Base-by-base conservation (phyloP, 768 basidiomycete species). In the Astraeus odoratus region DNA sequence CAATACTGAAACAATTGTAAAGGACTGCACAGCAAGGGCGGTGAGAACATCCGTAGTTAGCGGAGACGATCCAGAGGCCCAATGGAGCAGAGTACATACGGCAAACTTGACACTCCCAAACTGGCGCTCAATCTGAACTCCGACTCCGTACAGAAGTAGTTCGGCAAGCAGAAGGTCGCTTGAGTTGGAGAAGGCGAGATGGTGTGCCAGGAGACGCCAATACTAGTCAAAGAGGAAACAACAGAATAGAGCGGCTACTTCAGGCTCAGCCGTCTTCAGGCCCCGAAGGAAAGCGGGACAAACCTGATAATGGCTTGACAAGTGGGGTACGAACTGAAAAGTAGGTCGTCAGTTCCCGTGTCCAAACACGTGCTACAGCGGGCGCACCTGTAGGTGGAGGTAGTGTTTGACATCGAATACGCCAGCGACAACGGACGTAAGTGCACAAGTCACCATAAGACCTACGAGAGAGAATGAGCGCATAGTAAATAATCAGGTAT, bases 101-200 rank as follows among this genome's bases (percentile, higher is more conserved):
- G 88, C 89, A 65, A 77, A 96, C 63, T 96, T 96, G 46, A 85
- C 64, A 44, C 82, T 82, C 9, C 94, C 93, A 57, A 91, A 96
- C 33, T 80, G 78, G 43, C 94, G 77, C 57, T 97, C 94, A 24
- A 95, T 72, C 20, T 74, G 75, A 1, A 88, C 61, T 2, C 76
- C 79, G 16, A 80, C 71, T 56, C 80, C 80, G 65, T 83, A 93
- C 1, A 95, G 64, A 4, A 92, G 48, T 20, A 95, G 52, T 49
- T 85, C 79, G 0, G 78, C 80, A 34, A 96, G 60, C 46, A 96
- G 74, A 26, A 97, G 73, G 56, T 95, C 90, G 44, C 86, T 86
- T 0, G 90, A 95, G 60, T 81, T 95, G 7, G 81, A 73, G 59
- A 84, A 95, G 1, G 80, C 83, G 15, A 88, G 51, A 50, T 86